Conservation (phyloP, 2,329 filamentous ascomycete genomes). For the Colletotrichum sp. region DNA sequence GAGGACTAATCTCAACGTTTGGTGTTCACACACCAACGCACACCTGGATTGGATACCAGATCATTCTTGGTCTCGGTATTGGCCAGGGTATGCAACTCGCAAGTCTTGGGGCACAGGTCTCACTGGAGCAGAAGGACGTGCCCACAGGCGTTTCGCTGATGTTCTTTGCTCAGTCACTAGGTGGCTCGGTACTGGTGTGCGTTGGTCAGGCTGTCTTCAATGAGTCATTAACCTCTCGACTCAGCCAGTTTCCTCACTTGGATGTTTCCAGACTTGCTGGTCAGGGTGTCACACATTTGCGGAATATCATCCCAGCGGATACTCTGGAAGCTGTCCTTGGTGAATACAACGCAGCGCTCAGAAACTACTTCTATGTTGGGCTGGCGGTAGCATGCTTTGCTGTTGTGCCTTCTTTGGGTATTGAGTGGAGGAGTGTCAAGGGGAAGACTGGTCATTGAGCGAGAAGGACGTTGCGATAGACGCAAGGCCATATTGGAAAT, state of each 20-base stretch:
- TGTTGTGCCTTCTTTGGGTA: slow-evolving; percentile 57
- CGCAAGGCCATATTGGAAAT: background rate
- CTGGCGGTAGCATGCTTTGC: slow-evolving; percentile 52
- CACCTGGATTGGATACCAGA: slow-evolving; percentile 50
- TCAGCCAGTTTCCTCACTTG: slow-evolving; percentile 38
- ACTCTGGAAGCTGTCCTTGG: slow-evolving; percentile 2
- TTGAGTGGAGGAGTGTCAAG: slow-evolving; percentile 74
- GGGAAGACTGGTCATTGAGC: background rate
- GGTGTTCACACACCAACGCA: slow-evolving; percentile 32
- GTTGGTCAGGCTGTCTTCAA: slow-evolving; percentile 56
- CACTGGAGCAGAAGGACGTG: slow-evolving; percentile 45
- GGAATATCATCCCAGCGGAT: slow-evolving; percentile 35
- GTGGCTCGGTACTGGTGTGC: slow-evolving; percentile 53
- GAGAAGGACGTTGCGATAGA: background rate
- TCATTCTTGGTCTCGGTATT: slow-evolving; percentile 43
- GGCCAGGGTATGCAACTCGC: slow-evolving; percentile 49
- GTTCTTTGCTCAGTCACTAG: slow-evolving; percentile 48
- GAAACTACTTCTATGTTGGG: slow-evolving; percentile 58
- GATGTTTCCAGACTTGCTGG: slow-evolving; percentile 34
- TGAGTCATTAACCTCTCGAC: slow-evolving; percentile 45
- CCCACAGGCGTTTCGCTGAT: slow-evolving; percentile 48
- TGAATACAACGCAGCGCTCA: slow-evolving; percentile 63
- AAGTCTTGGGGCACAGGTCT: slow-evolving; percentile 48
- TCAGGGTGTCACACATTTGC: slow-evolving; percentile 54
- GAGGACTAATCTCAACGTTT: slow-evolving; percentile 48